phyloP scores from a whole-genome alignment of 768 basidiomycete genomes.

The Inosperma sp. region DNA sequence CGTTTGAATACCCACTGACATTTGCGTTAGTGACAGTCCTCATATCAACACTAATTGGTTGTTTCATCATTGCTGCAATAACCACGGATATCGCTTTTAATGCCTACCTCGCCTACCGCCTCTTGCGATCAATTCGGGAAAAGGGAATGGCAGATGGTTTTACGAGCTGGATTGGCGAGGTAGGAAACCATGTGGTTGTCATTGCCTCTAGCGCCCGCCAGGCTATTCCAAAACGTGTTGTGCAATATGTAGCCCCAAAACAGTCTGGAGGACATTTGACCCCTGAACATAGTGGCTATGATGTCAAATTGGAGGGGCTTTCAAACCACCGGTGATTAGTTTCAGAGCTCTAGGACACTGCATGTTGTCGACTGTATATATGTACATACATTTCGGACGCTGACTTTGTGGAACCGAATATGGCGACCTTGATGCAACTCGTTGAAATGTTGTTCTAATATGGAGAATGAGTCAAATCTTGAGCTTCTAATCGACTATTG shows the following conservation, averaged over 20 bases:
- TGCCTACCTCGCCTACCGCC: constrained; percentile 20
- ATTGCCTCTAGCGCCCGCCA: neutral
- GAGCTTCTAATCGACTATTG: too few relatives aligned
- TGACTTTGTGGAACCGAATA: constrained; percentile 9
- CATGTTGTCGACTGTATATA: neutral
- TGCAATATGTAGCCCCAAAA: neutral
- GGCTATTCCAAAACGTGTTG: neutral
- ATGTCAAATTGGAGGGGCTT: too few relatives aligned
- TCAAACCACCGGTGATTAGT: too few relatives aligned
- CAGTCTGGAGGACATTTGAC: too few relatives aligned
- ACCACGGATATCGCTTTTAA: constrained; percentile 19
- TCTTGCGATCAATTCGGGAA: constrained; percentile 16
- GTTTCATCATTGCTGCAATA: constrained; percentile 21
- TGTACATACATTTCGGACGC: neutral
- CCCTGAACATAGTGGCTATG: neutral
- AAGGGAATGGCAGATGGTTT: constrained; percentile 20
- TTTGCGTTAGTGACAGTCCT: constrained; percentile 19
- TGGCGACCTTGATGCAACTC: neutral
- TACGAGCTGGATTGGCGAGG: neutral
- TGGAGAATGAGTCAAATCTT: too few relatives aligned
- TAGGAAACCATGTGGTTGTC: neutral
- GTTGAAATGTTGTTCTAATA: neutral
- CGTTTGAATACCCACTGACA: neutral
- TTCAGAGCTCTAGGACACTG: neutral
- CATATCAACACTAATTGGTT: constrained; percentile 15